Percentiles rank a stretch among this genome's conserved stretches.
These are phyloP conservation scores for Heliamphora exappendiculata DNA, from an alignment of 148 eudicot genomes.

Conservation along the genomic window DNA sequence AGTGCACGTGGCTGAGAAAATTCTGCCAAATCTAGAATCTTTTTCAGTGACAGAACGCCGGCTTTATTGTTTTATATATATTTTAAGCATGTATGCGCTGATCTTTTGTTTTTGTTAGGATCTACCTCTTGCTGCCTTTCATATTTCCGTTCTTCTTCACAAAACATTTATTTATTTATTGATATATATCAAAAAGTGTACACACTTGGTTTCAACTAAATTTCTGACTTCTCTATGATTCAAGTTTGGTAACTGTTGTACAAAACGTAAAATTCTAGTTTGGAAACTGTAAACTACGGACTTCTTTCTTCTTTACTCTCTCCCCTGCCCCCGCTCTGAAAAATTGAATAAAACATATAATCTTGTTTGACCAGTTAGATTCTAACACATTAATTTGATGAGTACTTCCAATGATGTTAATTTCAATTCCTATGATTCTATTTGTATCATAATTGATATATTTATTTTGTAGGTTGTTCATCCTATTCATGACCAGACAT, in stretches of 20 bases:
- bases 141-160: no score
- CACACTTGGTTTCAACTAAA: neutral
- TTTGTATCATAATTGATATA: neutral
- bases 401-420: neutral
- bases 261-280: no score
- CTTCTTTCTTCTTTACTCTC: neutral
- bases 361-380: neutral
- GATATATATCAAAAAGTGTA: no score
- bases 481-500: slow-evolving; percentile 52
- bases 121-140: no score
- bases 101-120: neutral
- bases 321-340: no score
- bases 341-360: neutral
- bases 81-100: neutral
- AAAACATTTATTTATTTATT: no score
- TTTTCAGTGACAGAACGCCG: neutral
- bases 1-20: neutral
- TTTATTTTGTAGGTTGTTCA: slow-evolving; percentile 34
- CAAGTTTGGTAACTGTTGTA: neutral
- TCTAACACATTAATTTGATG: neutral
- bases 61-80: neutral
- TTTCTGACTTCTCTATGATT: neutral
- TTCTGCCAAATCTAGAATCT: neutral
- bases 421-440: neutral
- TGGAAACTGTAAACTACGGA: neutral